Evolutionary conservation across 1,284 basidiomycete species (phyloP).

Genomic region (Cutaneotrichosporon daszewskae): DNA sequence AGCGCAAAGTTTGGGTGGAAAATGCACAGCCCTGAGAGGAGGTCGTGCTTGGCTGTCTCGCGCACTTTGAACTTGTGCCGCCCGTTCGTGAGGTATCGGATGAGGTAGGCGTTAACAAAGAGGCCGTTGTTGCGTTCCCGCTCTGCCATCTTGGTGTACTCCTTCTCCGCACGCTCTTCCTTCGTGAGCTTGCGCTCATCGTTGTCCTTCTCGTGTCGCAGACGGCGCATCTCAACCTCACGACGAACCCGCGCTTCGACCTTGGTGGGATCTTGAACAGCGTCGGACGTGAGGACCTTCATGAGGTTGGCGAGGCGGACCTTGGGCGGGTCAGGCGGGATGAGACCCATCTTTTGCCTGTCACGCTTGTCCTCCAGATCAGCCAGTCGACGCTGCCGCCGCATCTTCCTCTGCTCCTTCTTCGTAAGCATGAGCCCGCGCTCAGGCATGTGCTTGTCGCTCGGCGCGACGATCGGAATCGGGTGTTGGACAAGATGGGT

Average conservation of each 20-base stretch:
- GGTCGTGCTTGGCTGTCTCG: constrained; percentile 88
- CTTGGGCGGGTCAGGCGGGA: constrained; percentile 93
- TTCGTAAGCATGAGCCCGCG: constrained; percentile 86
- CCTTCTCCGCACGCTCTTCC: constrained; percentile 80
- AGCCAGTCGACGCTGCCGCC: constrained; percentile 78
- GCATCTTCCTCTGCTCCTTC: constrained; percentile 96
- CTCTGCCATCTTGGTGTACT: constrained; percentile 72
- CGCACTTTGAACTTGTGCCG: constrained; percentile 94
- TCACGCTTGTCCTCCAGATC: constrained; percentile 94
- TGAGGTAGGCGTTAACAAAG: constrained; percentile 78
- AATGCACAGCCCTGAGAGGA: constrained; percentile 79
- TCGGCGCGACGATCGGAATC: constrained; percentile 87
- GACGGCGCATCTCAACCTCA: constrained; percentile 84
- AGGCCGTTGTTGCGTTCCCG: constrained; percentile 79
- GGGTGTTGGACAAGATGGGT: constrained; percentile 94
- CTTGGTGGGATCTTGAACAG: constrained; percentile 89
- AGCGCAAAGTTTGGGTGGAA: constrained; percentile 84
- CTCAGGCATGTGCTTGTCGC: constrained; percentile 65
- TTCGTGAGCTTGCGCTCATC: constrained; percentile 82
- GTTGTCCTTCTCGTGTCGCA: constrained; percentile 87
- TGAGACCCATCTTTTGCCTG: constrained; percentile 88
- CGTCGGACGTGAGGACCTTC: constrained; percentile 95
- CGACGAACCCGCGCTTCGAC: constrained; percentile 90
- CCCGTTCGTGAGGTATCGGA: constrained; percentile 84
- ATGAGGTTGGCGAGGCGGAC: constrained; percentile 93